Evolutionary conservation across 2,329 filamentous ascomycete species (phyloP).

Genomic region (Diaporthe longicolla): DNA sequence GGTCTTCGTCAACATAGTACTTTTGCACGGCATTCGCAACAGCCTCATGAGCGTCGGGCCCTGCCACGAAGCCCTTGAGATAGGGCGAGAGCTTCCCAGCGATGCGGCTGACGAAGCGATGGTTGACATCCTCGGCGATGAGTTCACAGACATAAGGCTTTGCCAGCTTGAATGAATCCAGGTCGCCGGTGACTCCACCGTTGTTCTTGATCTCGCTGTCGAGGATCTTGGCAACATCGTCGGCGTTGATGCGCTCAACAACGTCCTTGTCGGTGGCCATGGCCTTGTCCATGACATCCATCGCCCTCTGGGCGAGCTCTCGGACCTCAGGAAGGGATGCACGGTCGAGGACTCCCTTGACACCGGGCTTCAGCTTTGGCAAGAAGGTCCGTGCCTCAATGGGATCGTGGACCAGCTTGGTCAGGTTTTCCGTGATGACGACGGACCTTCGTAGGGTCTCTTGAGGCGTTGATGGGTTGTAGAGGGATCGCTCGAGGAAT

Average conservation of each 20-base stretch:
- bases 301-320: constrained; percentile 85
- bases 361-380: constrained; percentile 93
- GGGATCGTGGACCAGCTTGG: constrained; percentile 95
- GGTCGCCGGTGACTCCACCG: constrained; percentile 72
- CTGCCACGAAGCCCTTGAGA: constrained; percentile 77
- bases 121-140: constrained; percentile 90
- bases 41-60: constrained; percentile 70
- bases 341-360: constrained; percentile 87
- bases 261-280: constrained; percentile 81
- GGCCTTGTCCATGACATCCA: constrained; percentile 91
- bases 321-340: constrained; percentile 96
- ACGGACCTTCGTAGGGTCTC: constrained; percentile 96
- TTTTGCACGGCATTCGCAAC: constrained; percentile 82
- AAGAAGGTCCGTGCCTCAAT: constrained; percentile 95
- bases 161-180: constrained; percentile 76
- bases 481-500: constrained; percentile 92
- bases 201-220: constrained; percentile 82
- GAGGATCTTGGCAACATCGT: constrained; percentile 82
- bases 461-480: constrained; percentile 90
- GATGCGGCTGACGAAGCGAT: constrained; percentile 83
- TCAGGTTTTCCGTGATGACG: constrained; percentile 97
- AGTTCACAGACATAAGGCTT: constrained; percentile 85
- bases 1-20: constrained; percentile 86
- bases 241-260: constrained; percentile 75
- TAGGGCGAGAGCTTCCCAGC: constrained; percentile 79